These are phyloP conservation scores for Thraustochytrium sp. DNA, from an alignment of 352 stramenopile species.

Conservation along the genomic window DNA sequence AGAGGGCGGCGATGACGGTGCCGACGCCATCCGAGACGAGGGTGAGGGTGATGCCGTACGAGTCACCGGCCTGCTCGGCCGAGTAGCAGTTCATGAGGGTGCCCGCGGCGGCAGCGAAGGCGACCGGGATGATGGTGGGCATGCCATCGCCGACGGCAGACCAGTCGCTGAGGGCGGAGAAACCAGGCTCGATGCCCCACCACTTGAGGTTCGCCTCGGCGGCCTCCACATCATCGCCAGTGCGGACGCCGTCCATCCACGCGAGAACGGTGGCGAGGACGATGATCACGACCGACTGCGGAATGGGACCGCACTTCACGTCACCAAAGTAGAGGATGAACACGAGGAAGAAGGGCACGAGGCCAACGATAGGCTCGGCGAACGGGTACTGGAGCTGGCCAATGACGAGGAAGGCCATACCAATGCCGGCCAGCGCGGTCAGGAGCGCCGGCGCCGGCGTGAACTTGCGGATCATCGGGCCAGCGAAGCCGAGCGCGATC, in stretches of 20 bases:
- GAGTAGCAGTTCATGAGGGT: slow-evolving; percentile 47
- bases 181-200: slow-evolving; percentile 12
- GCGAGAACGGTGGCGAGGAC: slow-evolving; percentile 49
- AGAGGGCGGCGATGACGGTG: slow-evolving; percentile 52
- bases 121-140: slow-evolving; percentile 52
- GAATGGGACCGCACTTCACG: slow-evolving; percentile 45
- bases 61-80: slow-evolving; percentile 52
- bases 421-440: slow-evolving; percentile 53
- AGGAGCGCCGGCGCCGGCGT: slow-evolving; percentile 47
- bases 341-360: slow-evolving; percentile 49
- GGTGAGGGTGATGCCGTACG: slow-evolving; percentile 52
- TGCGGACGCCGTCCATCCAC: slow-evolving; percentile 48
- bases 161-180: slow-evolving; percentile 46
- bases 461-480: slow-evolving; percentile 47
- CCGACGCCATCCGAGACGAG: slow-evolving; percentile 56
- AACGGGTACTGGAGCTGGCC: slow-evolving; percentile 48
- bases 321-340: slow-evolving; percentile 52
- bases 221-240: background rate
- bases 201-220: background rate
- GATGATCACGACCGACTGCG: slow-evolving; percentile 52
- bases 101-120: slow-evolving; percentile 45
- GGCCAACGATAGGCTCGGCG: slow-evolving; percentile 49
- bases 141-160: slow-evolving; percentile 47
- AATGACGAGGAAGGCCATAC: slow-evolving; percentile 52
- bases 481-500: slow-evolving; percentile 49